These are phyloP conservation scores for Zygotorulaspora danielsina DNA, from an alignment of 805 yeast genomes.

Conservation along the genomic window DNA sequence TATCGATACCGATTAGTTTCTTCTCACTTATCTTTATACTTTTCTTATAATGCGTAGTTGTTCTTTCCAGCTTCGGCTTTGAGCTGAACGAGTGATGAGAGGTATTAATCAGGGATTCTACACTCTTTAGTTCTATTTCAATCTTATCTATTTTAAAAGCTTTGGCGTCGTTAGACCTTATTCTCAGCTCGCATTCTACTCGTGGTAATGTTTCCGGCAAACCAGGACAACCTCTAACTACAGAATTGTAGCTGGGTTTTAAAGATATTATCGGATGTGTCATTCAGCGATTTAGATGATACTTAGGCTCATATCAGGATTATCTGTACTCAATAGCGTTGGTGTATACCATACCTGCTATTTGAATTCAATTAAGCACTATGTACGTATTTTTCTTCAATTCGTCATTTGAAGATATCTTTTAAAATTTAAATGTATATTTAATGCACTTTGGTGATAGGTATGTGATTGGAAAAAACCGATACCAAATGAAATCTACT, in stretches of 20 bases:
- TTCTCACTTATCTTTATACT: conserved; percentile 38
- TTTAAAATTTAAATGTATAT: too few species aligned
- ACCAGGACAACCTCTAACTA: conserved; percentile 66
- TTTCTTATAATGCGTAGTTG: conserved; percentile 33
- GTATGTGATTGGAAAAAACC: too few species aligned
- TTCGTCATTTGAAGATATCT: too few species aligned
- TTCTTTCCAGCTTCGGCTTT: conserved; percentile 26
- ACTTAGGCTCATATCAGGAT: too few species aligned
- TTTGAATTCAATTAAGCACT: neutral
- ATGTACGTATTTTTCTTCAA: too few species aligned
- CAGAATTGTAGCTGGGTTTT: conserved; percentile 49
- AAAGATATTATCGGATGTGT: conserved; percentile 37
- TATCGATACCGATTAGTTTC: conserved; percentile 49
- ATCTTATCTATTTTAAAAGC: conserved; percentile 48
- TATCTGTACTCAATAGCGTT: too few species aligned
- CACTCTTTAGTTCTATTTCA: conserved; percentile 45
- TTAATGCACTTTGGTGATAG: too few species aligned
- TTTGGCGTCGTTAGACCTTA: conserved; percentile 47
- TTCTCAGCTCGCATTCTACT: conserved; percentile 51
- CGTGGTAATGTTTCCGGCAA: conserved; percentile 59
- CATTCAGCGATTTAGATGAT: conserved; percentile 10
- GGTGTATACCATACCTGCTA: neutral
- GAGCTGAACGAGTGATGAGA: conserved; percentile 20
- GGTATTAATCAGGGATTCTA: conserved; percentile 44
- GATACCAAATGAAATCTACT: conserved; percentile 60